phyloP scores from a whole-genome alignment of 208 protist species.

The Leishmania gerbilli region DNA sequence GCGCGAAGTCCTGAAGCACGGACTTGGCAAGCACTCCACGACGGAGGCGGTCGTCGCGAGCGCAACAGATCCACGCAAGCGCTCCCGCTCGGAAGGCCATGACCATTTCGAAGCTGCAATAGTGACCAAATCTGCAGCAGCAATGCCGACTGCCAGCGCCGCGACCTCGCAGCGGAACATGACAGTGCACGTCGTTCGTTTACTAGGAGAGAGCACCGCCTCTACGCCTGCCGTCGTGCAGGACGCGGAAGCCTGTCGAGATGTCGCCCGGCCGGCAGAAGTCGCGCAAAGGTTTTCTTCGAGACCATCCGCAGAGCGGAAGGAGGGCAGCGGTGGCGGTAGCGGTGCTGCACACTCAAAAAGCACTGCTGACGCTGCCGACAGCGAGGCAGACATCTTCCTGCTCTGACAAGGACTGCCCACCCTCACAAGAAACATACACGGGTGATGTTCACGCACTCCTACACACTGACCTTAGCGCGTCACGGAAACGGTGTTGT shows the following conservation, averaged over 20 bases:
- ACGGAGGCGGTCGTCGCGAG: background rate
- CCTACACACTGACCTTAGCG: background rate
- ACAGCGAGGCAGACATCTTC: constrained; percentile 36
- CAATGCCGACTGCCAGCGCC: background rate
- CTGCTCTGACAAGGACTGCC: constrained; percentile 5
- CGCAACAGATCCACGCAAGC: background rate
- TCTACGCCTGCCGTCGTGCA: constrained; percentile 4
- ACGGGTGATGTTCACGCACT: background rate
- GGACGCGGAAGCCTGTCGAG: background rate
- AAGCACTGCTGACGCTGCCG: constrained; percentile 14
- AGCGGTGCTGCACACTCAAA: constrained; percentile 3
- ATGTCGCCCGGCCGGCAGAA: too few relatives aligned
- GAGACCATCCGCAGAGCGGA: background rate
- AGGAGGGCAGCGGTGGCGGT: background rate
- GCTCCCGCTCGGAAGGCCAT: background rate
- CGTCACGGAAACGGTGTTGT: background rate
- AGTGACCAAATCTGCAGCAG: background rate
- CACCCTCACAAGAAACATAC: background rate
- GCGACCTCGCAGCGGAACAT: background rate
- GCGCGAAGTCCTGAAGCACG: background rate
- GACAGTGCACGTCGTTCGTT: constrained; percentile 5
- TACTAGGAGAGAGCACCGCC: constrained; percentile 19
- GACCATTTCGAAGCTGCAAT: background rate
- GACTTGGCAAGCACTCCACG: background rate
- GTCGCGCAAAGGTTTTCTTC: background rate